Conservation (phyloP, 1,284 basidiomycete species). For the Cutaneotrichosporon cutaneum region DNA sequence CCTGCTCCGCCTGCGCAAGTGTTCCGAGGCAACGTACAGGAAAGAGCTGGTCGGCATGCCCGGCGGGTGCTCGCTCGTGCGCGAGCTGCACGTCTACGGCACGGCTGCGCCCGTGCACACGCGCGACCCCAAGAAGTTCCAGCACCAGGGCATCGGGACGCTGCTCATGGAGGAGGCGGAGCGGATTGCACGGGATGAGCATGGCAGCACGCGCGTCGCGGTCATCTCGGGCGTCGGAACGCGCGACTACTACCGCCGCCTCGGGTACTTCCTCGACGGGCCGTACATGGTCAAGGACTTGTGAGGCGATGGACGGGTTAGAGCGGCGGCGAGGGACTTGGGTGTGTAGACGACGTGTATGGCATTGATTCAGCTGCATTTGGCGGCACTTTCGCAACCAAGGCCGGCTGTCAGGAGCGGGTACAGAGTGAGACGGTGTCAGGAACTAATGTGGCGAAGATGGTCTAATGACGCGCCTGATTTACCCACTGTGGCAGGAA, state of each 20-base stretch:
- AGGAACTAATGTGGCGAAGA: too few relatives aligned
- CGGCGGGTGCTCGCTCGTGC: constrained; percentile 86
- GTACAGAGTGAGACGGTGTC: too few relatives aligned
- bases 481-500: too few relatives aligned
- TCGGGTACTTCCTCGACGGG: constrained; percentile 92
- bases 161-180: constrained; percentile 99
- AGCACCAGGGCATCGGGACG: constrained; percentile 97
- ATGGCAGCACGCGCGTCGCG: constrained; percentile 77
- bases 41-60: constrained; percentile 80
- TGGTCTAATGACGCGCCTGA: too few relatives aligned
- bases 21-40: constrained; percentile 92
- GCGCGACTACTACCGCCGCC: constrained; percentile 86
- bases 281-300: constrained; percentile 90
- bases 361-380: background rate
- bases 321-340: background rate
- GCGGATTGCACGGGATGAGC: constrained; percentile 95
- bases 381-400: too few relatives aligned
- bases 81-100: constrained; percentile 98
- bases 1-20: constrained; percentile 86
- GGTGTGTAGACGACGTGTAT: background rate
- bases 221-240: constrained; percentile 97
- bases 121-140: constrained; percentile 96
- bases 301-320: background rate
- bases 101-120: constrained; percentile 97
- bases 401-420: too few relatives aligned